These are phyloP conservation scores for Prunus dulcis DNA, from an alignment of 306 rosid species.

Conservation along the genomic window DNA sequence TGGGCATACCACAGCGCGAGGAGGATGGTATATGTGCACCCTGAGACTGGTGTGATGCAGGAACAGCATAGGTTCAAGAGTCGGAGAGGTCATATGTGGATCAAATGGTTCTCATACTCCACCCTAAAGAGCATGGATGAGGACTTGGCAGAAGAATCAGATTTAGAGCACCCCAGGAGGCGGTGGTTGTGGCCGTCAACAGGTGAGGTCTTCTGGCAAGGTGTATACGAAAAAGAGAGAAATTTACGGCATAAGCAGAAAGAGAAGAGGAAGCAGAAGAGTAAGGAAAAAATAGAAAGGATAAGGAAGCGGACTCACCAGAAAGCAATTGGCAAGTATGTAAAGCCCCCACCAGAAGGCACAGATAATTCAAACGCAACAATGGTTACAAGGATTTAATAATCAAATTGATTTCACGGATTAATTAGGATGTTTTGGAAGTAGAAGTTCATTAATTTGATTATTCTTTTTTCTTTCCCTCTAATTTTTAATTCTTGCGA, in stretches of 20 bases:
- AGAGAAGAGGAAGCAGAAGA: slow-evolving; percentile 77
- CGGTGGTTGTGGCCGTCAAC: slow-evolving; percentile 98
- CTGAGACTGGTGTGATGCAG: slow-evolving; percentile 71
- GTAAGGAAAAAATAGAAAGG: slow-evolving; percentile 60
- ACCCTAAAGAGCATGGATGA: slow-evolving; percentile 91
- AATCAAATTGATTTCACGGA: slow-evolving; percentile 16
- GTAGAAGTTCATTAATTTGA: slow-evolving; percentile 28
- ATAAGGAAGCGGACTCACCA: slow-evolving; percentile 74
- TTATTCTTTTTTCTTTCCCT: slow-evolving; percentile 40
- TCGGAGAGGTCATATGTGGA: slow-evolving; percentile 86
- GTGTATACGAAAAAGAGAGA: slow-evolving; percentile 70
- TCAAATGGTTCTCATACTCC: slow-evolving; percentile 69
- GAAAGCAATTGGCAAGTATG: slow-evolving; percentile 81
- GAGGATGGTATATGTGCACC: slow-evolving; percentile 75
- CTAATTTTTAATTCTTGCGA: slow-evolving; percentile 31
- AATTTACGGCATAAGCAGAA: slow-evolving; percentile 63
- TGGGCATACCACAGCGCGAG: slow-evolving; percentile 97
- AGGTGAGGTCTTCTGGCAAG: slow-evolving; percentile 95
- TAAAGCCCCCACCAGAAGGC: slow-evolving; percentile 78
- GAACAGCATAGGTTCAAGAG: slow-evolving; percentile 73
- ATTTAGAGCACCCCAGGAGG: slow-evolving; percentile 42
- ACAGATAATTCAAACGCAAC: slow-evolving; percentile 47
- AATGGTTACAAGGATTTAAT: slow-evolving; percentile 24
- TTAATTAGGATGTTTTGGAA: slow-evolving; percentile 11
- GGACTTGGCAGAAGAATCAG: slow-evolving; percentile 82